phyloP scores from a whole-genome alignment of 192 early-diverging fungal species.

The Linnemannia exigua region DNA sequence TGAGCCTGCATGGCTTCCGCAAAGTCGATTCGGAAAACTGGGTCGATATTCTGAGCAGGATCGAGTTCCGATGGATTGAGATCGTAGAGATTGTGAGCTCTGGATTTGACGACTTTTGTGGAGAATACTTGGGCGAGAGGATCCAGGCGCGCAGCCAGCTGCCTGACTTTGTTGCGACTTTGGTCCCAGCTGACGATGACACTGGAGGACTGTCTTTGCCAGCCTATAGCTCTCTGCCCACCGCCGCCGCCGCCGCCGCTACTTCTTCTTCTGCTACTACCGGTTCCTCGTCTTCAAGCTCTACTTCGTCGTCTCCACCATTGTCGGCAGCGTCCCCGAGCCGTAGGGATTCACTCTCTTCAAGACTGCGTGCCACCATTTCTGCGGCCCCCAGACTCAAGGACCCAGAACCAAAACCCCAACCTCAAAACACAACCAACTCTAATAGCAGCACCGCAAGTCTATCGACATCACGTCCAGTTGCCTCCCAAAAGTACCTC shows the following conservation, averaged over 20 bases:
- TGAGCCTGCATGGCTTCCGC: slow-evolving; percentile 48
- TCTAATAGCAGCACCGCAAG: background rate
- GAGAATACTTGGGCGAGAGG: slow-evolving; percentile 30
- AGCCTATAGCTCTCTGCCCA: background rate
- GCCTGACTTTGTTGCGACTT: background rate
- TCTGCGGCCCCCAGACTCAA: background rate
- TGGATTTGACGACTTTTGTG: slow-evolving; percentile 35
- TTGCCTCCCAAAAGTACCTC: slow-evolving; percentile 43
- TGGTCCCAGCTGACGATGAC: background rate
- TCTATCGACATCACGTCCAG: background rate
- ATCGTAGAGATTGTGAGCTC: slow-evolving; percentile 44
- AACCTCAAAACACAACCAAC: background rate
- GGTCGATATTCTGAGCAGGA: slow-evolving; percentile 29
- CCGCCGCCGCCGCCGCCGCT: background rate
- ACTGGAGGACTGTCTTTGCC: background rate
- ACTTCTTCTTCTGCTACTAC: background rate
- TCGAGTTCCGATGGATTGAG: slow-evolving; percentile 46
- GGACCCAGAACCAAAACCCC: background rate
- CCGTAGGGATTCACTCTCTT: slow-evolving; percentile 24
- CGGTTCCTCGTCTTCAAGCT: slow-evolving; percentile 7
- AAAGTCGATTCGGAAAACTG: slow-evolving; percentile 32
- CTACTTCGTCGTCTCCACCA: background rate
- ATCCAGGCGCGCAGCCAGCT: slow-evolving; percentile 28
- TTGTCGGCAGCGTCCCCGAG: background rate
- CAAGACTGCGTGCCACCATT: slow-evolving; percentile 7